Evolutionary conservation across 352 stramenopile genomes (phyloP).

Genomic region (Pythium dissotocum): DNA sequence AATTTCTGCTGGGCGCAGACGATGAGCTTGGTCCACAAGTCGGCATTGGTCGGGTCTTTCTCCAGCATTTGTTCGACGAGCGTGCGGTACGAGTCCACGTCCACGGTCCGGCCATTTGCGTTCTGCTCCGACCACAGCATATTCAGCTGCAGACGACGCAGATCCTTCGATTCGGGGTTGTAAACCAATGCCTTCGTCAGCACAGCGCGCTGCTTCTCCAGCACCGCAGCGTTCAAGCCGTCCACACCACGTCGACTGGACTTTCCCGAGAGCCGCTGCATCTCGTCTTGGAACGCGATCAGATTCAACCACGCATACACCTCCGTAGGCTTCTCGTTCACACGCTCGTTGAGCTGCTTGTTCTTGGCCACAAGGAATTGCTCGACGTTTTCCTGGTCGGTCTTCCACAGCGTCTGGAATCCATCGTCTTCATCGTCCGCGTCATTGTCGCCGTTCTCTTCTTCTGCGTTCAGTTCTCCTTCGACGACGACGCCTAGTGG

Average conservation of each 20-base stretch:
- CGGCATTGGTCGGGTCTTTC: slow-evolving; percentile 42
- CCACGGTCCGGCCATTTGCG: slow-evolving; percentile 4
- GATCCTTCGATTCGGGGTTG: slow-evolving; percentile 48
- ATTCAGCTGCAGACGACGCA: slow-evolving; percentile 58
- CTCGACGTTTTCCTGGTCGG: slow-evolving; percentile 66
- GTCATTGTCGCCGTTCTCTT: neutral
- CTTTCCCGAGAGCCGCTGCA: slow-evolving; percentile 32
- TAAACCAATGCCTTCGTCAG: slow-evolving; percentile 46
- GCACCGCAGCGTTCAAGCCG: slow-evolving; percentile 32
- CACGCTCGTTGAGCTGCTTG: slow-evolving; percentile 39
- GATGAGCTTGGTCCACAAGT: slow-evolving; percentile 65
- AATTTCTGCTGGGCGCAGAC: slow-evolving; percentile 60
- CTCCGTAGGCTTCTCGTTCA: slow-evolving; percentile 33
- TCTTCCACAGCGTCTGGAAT: slow-evolving; percentile 36
- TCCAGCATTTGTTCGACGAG: slow-evolving; percentile 59
- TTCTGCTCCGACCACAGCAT: slow-evolving; percentile 36
- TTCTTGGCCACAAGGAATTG: slow-evolving; percentile 56
- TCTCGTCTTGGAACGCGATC: slow-evolving; percentile 76
- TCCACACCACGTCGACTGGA: slow-evolving; percentile 4
- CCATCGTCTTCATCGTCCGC: slow-evolving; percentile 8
- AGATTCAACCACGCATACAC: slow-evolving; percentile 66
- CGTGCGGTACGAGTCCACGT: slow-evolving; percentile 33
- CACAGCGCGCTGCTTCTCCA: slow-evolving; percentile 71
- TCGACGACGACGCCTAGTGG: slow-evolving; percentile 56
- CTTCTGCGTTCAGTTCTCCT: slow-evolving; percentile 22